Base-by-base conservation (phyloP, 805 yeast genomes). In the Zygosaccharomyces gambellarensis region DNA sequence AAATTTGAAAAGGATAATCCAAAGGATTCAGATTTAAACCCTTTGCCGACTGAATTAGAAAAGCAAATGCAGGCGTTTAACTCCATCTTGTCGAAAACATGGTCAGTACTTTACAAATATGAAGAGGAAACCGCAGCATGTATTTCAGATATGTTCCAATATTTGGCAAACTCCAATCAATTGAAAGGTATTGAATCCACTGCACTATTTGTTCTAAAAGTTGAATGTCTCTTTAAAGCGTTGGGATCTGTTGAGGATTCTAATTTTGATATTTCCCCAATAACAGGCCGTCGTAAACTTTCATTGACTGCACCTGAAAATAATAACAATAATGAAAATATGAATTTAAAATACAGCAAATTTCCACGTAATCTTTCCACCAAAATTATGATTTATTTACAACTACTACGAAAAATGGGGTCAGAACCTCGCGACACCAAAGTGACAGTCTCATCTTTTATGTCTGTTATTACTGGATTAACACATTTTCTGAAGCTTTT, bases 401-500 rank as follows among this genome's bases (percentile, higher is more conserved):
- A 96, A 0, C 76, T 89, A 30, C 70, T 94, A 39, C 75, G 97
- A 53, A 89, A 87, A 60, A 73, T 55, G 55, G 76, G 72, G 22
- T 59, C 69, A 6, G 70, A 71, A 3, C 49, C 68, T 12, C 58
- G 64, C 22, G 52, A 56, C 3, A 53, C 61, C 3, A 69, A 68
- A 41, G 56, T 63, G 12, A 57, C 61, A 7, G 70, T 78, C 36
- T 80, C 90, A 0, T 83, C 86, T 3, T 67, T 92, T 36, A 75
- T 94, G 56, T 80, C 92, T 0, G 81, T 90, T 9, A 90, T 90
- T 4, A 88, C 97, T 1, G 90, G 95, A 0, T 72, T 92, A 58
- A 97, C 99, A 0, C 98, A 94, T 64, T 92, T 90, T 67, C 73
- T 94, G 59, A 94, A 94, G 65, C 74, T 92, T 5, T 71, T 94